phyloP scores from a whole-genome alignment of 352 stramenopile species.

The Globisporangium megalacanthum region DNA sequence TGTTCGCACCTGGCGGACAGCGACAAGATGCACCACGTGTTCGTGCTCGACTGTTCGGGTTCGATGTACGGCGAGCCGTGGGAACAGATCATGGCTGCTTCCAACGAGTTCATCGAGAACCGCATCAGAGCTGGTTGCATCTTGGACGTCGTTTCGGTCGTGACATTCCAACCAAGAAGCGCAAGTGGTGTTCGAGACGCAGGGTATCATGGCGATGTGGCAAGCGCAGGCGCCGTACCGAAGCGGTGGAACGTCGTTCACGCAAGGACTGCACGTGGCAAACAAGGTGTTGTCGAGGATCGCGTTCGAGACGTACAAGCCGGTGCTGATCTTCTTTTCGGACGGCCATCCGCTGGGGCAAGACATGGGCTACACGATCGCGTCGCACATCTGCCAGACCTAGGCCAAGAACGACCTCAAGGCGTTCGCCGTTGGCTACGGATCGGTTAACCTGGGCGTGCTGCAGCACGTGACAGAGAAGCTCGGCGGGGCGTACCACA shows the following conservation, averaged over 20 bases:
- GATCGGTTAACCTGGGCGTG: slow-evolving; percentile 47
- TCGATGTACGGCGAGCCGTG: slow-evolving; percentile 34
- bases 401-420: slow-evolving; percentile 61
- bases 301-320: slow-evolving; percentile 52
- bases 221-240: slow-evolving; percentile 22
- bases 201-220: slow-evolving; percentile 39
- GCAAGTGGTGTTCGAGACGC: slow-evolving; percentile 43
- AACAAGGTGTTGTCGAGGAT: slow-evolving; percentile 68
- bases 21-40: too few relatives aligned
- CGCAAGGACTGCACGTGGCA: slow-evolving; percentile 39
- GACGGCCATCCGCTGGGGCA: slow-evolving; percentile 54
- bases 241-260: slow-evolving; percentile 47
- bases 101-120: slow-evolving; percentile 62
- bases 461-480: slow-evolving; percentile 48
- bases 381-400: slow-evolving; percentile 35
- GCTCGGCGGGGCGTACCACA: slow-evolving; percentile 56
- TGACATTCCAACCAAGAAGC: slow-evolving; percentile 53
- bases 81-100: slow-evolving; percentile 47
- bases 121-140: slow-evolving; percentile 41
- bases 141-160: slow-evolving; percentile 67
- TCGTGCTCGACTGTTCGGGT: too few relatives aligned
- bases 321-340: slow-evolving; percentile 74
- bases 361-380: slow-evolving; percentile 39
- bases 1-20: too few relatives aligned
- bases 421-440: slow-evolving; percentile 69